A percentile compares a stretch with the other conserved stretches of the same genome.
Conservation (phyloP, 208 protist species). For the Wallacemonas sp. region DNA sequence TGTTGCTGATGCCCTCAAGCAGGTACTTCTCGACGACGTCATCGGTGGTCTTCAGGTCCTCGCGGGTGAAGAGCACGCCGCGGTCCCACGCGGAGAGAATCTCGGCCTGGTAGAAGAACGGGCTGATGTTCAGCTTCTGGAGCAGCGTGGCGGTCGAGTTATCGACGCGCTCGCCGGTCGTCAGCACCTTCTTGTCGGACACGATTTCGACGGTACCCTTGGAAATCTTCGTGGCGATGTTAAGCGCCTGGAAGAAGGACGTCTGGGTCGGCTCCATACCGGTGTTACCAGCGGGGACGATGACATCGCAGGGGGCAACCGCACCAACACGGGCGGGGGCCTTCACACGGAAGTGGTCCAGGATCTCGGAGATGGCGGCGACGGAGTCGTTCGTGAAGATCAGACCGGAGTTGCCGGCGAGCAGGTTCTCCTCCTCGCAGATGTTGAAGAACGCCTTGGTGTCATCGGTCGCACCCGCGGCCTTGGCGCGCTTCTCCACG, state of each 20-base stretch:
- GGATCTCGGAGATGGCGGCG: slow-evolving; percentile 70
- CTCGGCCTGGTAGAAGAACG: slow-evolving; percentile 98
- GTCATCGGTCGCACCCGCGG: slow-evolving; percentile 35
- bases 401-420: slow-evolving; percentile 97
- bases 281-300: slow-evolving; percentile 95
- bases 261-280: slow-evolving; percentile 98
- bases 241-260: slow-evolving; percentile 99
- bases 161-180: slow-evolving; percentile 95
- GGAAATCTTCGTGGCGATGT: slow-evolving; percentile 99
- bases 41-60: slow-evolving; percentile 96
- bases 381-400: slow-evolving; percentile 98
- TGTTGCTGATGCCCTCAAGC: slow-evolving; percentile 84
- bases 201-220: slow-evolving; percentile 99
- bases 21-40: slow-evolving; percentile 90
- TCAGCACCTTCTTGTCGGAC: slow-evolving; percentile 95
- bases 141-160: slow-evolving; percentile 97
- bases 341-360: slow-evolving; percentile 90
- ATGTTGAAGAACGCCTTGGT: slow-evolving; percentile 61
- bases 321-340: slow-evolving; percentile 97
- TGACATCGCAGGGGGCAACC: slow-evolving; percentile 96
- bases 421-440: slow-evolving; percentile 54
- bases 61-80: slow-evolving; percentile 93
- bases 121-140: slow-evolving; percentile 98
- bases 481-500: slow-evolving; percentile 75
- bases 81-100: slow-evolving; percentile 95